Evolutionary conservation across 352 stramenopile species (phyloP).

Genomic region (Globisporangium yorkense): DNA sequence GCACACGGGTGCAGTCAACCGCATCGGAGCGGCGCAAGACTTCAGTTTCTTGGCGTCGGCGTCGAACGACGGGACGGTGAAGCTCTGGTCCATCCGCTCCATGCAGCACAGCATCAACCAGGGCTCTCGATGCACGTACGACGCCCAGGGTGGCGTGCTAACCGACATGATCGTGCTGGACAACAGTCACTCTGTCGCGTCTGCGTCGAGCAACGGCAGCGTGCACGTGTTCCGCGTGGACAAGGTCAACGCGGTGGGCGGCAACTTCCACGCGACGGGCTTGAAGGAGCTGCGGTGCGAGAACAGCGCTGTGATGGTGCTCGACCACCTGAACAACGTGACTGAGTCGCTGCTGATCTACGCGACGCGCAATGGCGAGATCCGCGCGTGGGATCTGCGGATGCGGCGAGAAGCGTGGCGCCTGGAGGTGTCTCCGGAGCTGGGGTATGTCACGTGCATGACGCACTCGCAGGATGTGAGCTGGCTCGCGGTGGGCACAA

Average conservation of each 20-base stretch:
- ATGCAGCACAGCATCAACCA: slow-evolving; percentile 93
- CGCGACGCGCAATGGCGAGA: slow-evolving; percentile 88
- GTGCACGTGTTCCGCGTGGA: slow-evolving; percentile 97
- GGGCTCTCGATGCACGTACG: slow-evolving; percentile 91
- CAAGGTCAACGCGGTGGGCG: slow-evolving; percentile 60
- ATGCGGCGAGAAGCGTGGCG: slow-evolving; percentile 89
- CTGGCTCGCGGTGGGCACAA: slow-evolving; percentile 94
- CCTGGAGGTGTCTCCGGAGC: slow-evolving; percentile 89
- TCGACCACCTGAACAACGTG: slow-evolving; percentile 96
- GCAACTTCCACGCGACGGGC: slow-evolving; percentile 64
- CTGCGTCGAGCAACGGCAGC: slow-evolving; percentile 81
- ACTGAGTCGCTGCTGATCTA: slow-evolving; percentile 93
- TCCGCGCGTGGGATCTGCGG: slow-evolving; percentile 91
- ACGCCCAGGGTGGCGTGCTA: slow-evolving; percentile 86
- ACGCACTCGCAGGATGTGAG: slow-evolving; percentile 93
- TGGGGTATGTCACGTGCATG: slow-evolving; percentile 95
- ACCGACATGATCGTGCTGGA: slow-evolving; percentile 95
- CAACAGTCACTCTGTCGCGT: slow-evolving; percentile 94
- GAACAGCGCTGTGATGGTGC: slow-evolving; percentile 90
- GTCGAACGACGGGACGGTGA: slow-evolving; percentile 94
- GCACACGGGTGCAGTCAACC: slow-evolving; percentile 91
- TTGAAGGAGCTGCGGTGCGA: slow-evolving; percentile 75
- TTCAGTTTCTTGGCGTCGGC: slow-evolving; percentile 94
- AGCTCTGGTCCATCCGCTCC: slow-evolving; percentile 93
- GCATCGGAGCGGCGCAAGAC: slow-evolving; percentile 92